Percentiles rank a stretch among this genome's conserved stretches.
Evolutionary conservation across 2,329 filamentous ascomycete species (phyloP).

Genomic region (Fusarium albosuccineum): DNA sequence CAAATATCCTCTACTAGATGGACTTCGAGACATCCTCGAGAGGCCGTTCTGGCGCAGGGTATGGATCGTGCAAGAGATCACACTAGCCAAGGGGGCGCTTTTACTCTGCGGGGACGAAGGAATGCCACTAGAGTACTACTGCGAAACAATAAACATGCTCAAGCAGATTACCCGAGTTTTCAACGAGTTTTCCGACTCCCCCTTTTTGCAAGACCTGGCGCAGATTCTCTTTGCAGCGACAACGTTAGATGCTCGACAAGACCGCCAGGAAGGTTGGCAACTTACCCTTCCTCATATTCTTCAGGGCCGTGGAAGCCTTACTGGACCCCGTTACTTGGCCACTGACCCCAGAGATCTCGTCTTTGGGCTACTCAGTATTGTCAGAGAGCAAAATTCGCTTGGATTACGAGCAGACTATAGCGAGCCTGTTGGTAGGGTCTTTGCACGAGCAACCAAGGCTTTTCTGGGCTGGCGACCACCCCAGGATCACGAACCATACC

Average conservation of each 20-base stretch:
- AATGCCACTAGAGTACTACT: slow-evolving; percentile 20
- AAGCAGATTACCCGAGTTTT: not conserved
- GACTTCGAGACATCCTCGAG: slow-evolving; percentile 11
- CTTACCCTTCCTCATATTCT: slow-evolving; percentile 14
- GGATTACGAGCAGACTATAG: slow-evolving; percentile 20
- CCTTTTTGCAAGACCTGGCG: not conserved
- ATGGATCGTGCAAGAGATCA: slow-evolving; percentile 25
- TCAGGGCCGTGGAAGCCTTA: not conserved
- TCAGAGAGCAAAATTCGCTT: slow-evolving; percentile 13
- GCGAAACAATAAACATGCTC: slow-evolving; percentile 19
- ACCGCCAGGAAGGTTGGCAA: not conserved
- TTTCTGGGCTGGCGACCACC: slow-evolving; percentile 29
- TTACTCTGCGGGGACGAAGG: slow-evolving; percentile 14
- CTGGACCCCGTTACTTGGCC: slow-evolving; percentile 33
- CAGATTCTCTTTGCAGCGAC: not conserved
- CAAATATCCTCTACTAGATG: not conserved
- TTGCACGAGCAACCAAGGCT: slow-evolving; percentile 19
- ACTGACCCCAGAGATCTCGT: slow-evolving; percentile 41
- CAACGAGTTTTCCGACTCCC: not conserved
- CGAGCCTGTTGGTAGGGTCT: slow-evolving; percentile 4
- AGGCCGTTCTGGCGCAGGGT: slow-evolving; percentile 19
- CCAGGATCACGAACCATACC: not conserved
- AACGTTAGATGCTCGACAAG: not conserved
- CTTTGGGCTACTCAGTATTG: slow-evolving; percentile 32
- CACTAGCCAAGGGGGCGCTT: slow-evolving; percentile 1